Percentiles rank a stretch among this genome's conserved stretches.
Conservation (phyloP, 768 basidiomycete species). For the Rhodocollybia butyracea region DNA sequence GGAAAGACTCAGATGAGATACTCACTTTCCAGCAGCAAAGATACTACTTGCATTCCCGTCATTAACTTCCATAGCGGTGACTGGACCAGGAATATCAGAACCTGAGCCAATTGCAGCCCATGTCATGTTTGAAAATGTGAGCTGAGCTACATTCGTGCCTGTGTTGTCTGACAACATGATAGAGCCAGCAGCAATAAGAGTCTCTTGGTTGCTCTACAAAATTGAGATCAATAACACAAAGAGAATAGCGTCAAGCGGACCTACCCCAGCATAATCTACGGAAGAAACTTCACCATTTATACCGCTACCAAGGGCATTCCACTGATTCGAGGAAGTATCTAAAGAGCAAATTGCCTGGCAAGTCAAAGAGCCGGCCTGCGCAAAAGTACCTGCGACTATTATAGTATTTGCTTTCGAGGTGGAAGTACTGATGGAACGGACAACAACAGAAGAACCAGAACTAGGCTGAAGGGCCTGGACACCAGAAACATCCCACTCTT, state of each 20-base stretch:
- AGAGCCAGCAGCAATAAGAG: conserved; percentile 77
- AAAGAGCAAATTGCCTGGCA: conserved; percentile 82
- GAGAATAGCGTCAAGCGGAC: conserved; percentile 25
- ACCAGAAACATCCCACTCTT: conserved; percentile 58
- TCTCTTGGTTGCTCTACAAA: conserved; percentile 57
- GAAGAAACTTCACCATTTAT: conserved; percentile 78
- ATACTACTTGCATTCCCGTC: conserved; percentile 76
- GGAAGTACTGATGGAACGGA: conserved; percentile 69
- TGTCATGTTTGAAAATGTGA: conserved; percentile 62
- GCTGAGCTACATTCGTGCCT: conserved; percentile 70
- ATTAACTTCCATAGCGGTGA: conserved; percentile 86
- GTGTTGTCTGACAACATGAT: conserved; percentile 65
- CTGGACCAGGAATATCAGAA: conserved; percentile 76
- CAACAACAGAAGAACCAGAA: conserved; percentile 53
- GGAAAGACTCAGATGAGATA: conserved; percentile 6
- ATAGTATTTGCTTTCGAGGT: conserved; percentile 56
- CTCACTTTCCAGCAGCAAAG: conserved; percentile 86
- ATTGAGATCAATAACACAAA: conserved; percentile 9
- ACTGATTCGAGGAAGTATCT: conserved; percentile 65
- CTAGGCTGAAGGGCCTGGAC: conserved; percentile 59
- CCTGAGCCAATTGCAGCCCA: conserved; percentile 71
- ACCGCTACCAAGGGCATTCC: conserved; percentile 78
- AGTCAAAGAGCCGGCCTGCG: conserved; percentile 66
- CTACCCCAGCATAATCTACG: conserved; percentile 78
- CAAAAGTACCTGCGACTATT: conserved; percentile 87